A percentile compares a stretch with the other conserved stretches of the same genome.
Conservation (phyloP, 176 grass and related monocot genomes). For the Pharus latifolius region DNA sequence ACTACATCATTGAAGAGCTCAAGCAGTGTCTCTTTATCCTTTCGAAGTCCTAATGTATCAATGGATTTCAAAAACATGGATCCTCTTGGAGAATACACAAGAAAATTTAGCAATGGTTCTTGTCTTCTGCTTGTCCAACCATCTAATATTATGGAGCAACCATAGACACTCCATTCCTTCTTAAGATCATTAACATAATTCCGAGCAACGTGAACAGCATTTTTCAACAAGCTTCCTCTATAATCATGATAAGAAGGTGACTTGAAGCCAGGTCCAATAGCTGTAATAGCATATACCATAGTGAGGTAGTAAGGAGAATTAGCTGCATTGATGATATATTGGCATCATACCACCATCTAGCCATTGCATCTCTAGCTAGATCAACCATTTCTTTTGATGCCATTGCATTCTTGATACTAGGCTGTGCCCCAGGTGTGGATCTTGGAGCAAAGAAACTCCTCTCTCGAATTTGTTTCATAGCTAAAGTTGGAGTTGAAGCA, state of each 20-base stretch:
- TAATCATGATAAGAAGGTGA: constrained; percentile 28
- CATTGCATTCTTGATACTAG: constrained; percentile 8
- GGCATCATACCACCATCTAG: constrained; percentile 32
- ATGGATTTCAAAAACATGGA: constrained; percentile 38
- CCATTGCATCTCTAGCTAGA: constrained; percentile 6
- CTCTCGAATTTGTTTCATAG: constrained; percentile 3
- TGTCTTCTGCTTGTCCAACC: constrained; percentile 4
- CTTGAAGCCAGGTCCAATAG: constrained; percentile 26
- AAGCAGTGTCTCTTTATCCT: constrained; percentile 19
- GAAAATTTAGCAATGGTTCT: constrained; percentile 24
- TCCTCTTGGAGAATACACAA: constrained; percentile 32
- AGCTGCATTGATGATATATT: constrained; percentile 24
- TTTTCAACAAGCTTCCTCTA: constrained; percentile 18
- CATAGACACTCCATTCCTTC: constrained; percentile 26
- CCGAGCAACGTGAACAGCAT: constrained; percentile 4
- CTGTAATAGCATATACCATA: constrained; percentile 30
- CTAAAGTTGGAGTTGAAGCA: not conserved
- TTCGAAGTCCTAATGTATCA: constrained; percentile 5
- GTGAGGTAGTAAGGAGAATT: constrained; percentile 29
- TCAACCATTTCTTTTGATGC: not conserved
- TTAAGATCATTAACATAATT: constrained; percentile 20
- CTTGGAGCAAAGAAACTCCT: constrained; percentile 3
- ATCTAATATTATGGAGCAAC: constrained; percentile 23
- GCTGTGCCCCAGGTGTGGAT: not conserved
- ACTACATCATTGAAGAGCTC: constrained; percentile 29